Conservation (phyloP, 192 early-diverging fungal genomes). For the Mortierella antarctica region DNA sequence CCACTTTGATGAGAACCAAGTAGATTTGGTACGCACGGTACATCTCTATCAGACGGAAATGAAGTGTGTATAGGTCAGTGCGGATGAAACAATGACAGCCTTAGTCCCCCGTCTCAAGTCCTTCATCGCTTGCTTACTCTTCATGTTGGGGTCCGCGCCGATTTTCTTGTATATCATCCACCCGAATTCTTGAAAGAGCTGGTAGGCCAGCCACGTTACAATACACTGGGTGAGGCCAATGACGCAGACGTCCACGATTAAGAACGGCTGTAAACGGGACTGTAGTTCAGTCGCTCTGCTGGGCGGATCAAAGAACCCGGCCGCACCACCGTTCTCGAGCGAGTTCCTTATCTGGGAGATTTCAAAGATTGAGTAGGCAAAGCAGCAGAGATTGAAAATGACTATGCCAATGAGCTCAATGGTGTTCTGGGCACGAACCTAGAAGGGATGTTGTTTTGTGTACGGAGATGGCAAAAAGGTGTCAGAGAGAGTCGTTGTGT, state of each 20-base stretch:
- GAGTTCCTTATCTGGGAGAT: constrained; percentile 65
- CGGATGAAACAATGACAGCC: background rate
- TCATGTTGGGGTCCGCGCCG: constrained; percentile 70
- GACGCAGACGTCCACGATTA: constrained; percentile 70
- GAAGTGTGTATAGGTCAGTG: background rate
- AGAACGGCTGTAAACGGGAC: constrained; percentile 31
- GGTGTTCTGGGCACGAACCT: constrained; percentile 78
- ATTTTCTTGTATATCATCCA: constrained; percentile 79
- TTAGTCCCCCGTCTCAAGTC: background rate
- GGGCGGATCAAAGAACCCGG: constrained; percentile 1
- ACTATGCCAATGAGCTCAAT: constrained; percentile 77
- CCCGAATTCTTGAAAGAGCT: constrained; percentile 70
- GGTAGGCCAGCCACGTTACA: constrained; percentile 61
- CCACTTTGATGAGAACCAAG: constrained; percentile 83
- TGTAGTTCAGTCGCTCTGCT: constrained; percentile 12
- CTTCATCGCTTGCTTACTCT: constrained; percentile 55
- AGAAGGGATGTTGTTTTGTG: background rate
- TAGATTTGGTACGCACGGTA: constrained; percentile 82
- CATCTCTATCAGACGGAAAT: constrained; percentile 55
- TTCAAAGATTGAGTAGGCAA: constrained; percentile 77
- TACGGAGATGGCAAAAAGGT: background rate
- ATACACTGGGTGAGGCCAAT: constrained; percentile 62
- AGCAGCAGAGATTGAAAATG: constrained; percentile 75
- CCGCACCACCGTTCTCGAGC: constrained; percentile 12
- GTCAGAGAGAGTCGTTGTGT: background rate